A percentile compares a stretch with the other conserved stretches of the same genome.
phyloP scores from a whole-genome alignment of 768 basidiomycete genomes.

The Tricholoma furcatifolium region DNA sequence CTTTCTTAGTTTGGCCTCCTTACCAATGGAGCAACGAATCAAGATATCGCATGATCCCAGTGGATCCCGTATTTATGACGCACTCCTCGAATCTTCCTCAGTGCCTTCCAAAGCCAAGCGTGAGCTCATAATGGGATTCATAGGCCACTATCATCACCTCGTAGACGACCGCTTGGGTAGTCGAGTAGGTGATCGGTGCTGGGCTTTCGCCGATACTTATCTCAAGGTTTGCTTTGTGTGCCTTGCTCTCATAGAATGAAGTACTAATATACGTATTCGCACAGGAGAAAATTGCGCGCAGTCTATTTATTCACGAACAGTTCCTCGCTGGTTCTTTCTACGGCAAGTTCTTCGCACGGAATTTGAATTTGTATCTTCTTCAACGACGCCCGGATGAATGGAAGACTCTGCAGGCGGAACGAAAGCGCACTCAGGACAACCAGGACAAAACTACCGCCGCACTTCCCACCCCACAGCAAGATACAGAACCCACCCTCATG shows the following conservation, averaged over 20 bases:
- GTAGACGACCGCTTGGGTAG: conserved; percentile 91
- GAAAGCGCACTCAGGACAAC: conserved; percentile 24
- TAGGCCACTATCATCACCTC: conserved; percentile 76
- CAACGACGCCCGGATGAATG: conserved; percentile 82
- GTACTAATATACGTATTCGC: not conserved
- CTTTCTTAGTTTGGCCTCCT: conserved; percentile 50
- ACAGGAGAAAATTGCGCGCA: conserved; percentile 90
- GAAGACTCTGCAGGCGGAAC: conserved; percentile 66
- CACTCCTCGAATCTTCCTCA: conserved; percentile 63
- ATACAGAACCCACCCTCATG: not conserved
- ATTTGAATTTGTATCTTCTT: conserved; percentile 75
- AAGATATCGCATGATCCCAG: conserved; percentile 50
- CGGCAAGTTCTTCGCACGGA: conserved; percentile 84
- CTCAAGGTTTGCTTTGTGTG: conserved; percentile 60
- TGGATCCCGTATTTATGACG: conserved; percentile 81
- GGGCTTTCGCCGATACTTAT: conserved; percentile 89
- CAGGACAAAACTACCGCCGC: conserved; percentile 3
- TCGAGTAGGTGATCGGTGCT: conserved; percentile 87
- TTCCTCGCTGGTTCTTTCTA: conserved; percentile 75
- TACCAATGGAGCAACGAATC: conserved; percentile 59
- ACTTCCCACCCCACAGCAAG: not conserved
- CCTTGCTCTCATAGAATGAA: not conserved
- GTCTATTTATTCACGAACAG: conserved; percentile 70
- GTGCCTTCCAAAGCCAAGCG: conserved; percentile 66
- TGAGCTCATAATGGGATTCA: conserved; percentile 68